A percentile compares a stretch with the other conserved stretches of the same genome.
These are phyloP conservation scores for Nakazawaea sp. DNA, from an alignment of 805 yeast genomes.

Conservation along the genomic window DNA sequence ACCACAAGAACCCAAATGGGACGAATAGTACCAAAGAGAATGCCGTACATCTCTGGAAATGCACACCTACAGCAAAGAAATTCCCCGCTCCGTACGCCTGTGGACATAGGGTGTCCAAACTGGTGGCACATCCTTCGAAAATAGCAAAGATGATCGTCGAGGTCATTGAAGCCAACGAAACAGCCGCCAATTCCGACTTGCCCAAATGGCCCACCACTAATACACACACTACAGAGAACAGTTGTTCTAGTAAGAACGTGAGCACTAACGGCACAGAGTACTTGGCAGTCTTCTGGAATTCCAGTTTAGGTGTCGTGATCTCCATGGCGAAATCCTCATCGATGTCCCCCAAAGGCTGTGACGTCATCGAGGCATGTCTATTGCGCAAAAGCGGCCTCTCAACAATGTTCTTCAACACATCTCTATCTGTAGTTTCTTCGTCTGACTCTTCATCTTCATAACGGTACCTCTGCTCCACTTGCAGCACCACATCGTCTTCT, in stretches of 20 bases:
- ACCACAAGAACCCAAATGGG: constrained; percentile 61
- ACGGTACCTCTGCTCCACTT: constrained; percentile 11
- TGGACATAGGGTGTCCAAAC: constrained; percentile 73
- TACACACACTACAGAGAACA: constrained; percentile 70
- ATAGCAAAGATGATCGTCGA: constrained; percentile 70
- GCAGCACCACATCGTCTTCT: constrained; percentile 10
- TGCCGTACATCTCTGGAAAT: constrained; percentile 59
- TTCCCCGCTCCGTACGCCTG: constrained; percentile 73
- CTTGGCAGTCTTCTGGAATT: constrained; percentile 27
- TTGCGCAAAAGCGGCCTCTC: not conserved
- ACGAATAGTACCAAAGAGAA: constrained; percentile 51
- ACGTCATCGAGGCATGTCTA: constrained; percentile 6
- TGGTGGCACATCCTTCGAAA: constrained; percentile 70
- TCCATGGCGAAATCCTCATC: constrained; percentile 27
- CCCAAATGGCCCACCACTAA: constrained; percentile 76
- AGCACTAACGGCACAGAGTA: constrained; percentile 52
- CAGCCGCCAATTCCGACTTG: constrained; percentile 66
- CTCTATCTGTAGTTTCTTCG: constrained; percentile 1
- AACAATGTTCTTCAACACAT: constrained; percentile 7
- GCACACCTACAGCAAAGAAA: constrained; percentile 56
- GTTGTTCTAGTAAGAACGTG: constrained; percentile 64
- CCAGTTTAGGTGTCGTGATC: constrained; percentile 18
- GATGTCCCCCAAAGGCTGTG: constrained; percentile 12
- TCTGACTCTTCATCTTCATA: constrained; percentile 1
- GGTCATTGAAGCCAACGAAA: constrained; percentile 71